phyloP scores from a whole-genome alignment of 1,284 basidiomycete genomes.

The Hymenochaete sp. region DNA sequence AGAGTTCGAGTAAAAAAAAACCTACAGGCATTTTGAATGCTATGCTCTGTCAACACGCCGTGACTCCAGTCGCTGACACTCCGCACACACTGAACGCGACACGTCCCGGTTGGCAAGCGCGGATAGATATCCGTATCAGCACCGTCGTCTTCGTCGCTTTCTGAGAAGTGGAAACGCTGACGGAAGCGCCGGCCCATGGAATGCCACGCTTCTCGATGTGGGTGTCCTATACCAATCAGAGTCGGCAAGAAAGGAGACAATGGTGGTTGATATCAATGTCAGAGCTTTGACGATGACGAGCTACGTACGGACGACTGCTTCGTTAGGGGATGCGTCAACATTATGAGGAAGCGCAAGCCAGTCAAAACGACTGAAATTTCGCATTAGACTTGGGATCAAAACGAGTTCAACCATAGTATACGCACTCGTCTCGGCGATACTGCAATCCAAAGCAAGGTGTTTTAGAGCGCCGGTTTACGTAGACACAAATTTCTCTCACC shows the following conservation, averaged over 20 bases:
- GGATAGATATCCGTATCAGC: slow-evolving; percentile 30
- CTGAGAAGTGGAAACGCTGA: slow-evolving; percentile 43
- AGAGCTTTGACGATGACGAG: background rate
- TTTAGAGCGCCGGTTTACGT: background rate
- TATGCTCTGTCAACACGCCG: slow-evolving; percentile 77
- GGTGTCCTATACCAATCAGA: slow-evolving; percentile 42
- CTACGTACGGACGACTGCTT: slow-evolving; percentile 50
- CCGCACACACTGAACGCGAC: slow-evolving; percentile 69
- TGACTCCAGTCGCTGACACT: slow-evolving; percentile 89
- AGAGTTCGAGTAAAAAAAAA: too few relatives aligned
- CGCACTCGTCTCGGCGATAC: slow-evolving; percentile 49
- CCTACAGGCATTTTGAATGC: slow-evolving; percentile 82
- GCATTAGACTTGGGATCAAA: slow-evolving; percentile 4
- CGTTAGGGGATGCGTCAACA: slow-evolving; percentile 47
- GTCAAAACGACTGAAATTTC: slow-evolving; percentile 39
- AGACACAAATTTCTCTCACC: slow-evolving; percentile 24
- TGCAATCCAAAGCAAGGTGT: slow-evolving; percentile 16
- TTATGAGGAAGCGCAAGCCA: slow-evolving; percentile 84
- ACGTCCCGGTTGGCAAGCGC: slow-evolving; percentile 38
- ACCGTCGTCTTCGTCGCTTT: slow-evolving; percentile 27
- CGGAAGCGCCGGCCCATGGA: slow-evolving; percentile 50
- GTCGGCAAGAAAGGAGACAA: background rate
- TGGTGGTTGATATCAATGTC: background rate
- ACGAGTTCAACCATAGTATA: slow-evolving; percentile 7
- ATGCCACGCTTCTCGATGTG: slow-evolving; percentile 57